Evolutionary conservation across 441 rosid species (phyloP).

Genomic region (Melastoma candidum): DNA sequence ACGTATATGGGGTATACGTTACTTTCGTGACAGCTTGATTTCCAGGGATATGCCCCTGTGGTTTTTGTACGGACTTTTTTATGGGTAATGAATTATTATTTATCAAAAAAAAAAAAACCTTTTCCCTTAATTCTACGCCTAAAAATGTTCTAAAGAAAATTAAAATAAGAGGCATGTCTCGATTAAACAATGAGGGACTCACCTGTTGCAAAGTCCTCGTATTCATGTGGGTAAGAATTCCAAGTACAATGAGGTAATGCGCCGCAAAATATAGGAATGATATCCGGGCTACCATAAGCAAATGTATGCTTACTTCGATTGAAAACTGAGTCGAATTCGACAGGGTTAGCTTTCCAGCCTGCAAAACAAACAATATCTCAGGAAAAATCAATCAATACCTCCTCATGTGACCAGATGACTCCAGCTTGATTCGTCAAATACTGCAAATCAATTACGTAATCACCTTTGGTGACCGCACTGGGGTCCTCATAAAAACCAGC

Average conservation of each 20-base stretch:
- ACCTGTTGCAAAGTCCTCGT: slow-evolving; percentile 98
- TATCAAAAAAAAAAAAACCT: too few relatives aligned
- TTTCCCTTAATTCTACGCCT: too few relatives aligned
- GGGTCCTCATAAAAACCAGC: slow-evolving; percentile 99
- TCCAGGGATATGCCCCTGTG: too few relatives aligned
- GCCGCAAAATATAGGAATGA: slow-evolving; percentile 86
- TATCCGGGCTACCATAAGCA: slow-evolving; percentile 93
- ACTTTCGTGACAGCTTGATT: too few relatives aligned
- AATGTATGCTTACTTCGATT: slow-evolving; percentile 78
- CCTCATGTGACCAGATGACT: too few relatives aligned
- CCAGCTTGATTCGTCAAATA: too few relatives aligned
- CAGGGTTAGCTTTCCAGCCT: slow-evolving; percentile 99
- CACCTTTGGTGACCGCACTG: slow-evolving; percentile 94
- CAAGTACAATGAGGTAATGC: slow-evolving; percentile 84
- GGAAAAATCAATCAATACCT: too few relatives aligned
- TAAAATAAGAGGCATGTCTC: slow-evolving; percentile 3
- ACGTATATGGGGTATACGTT: too few relatives aligned
- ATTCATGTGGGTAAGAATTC: slow-evolving; percentile 80
- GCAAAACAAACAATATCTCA: slow-evolving; percentile 21
- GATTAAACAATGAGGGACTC: slow-evolving; percentile 13
- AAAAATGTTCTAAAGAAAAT: background rate
- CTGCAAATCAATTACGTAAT: background rate
- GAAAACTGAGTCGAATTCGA: slow-evolving; percentile 93
- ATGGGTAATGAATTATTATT: too few relatives aligned
- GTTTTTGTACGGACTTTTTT: too few relatives aligned